These are phyloP conservation scores for Boletus semigastroideus DNA, from an alignment of 1,284 basidiomycete genomes.

Conservation along the genomic window DNA sequence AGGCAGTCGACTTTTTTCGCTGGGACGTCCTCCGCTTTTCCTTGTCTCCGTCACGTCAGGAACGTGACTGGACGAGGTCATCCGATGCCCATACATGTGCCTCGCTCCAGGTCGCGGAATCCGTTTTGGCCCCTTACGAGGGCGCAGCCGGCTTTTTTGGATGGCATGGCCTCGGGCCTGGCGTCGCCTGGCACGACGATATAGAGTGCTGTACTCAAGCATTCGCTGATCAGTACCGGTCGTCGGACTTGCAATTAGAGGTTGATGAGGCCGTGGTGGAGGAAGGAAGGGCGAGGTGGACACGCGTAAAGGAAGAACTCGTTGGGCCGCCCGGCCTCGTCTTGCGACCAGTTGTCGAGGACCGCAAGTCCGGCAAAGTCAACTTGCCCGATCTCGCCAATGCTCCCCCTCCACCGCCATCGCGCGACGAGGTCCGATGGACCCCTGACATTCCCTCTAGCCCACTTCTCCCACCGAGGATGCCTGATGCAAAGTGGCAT, in stretches of 20 bases:
- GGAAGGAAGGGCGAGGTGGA: constrained; percentile 23
- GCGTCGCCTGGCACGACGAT: neutral
- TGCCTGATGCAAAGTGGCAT: neutral
- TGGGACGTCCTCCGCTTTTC: constrained; percentile 18
- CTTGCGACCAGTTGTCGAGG: constrained; percentile 6
- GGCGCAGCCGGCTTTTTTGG: constrained; percentile 31
- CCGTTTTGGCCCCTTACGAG: constrained; percentile 24
- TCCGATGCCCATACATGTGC: neutral
- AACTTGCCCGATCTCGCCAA: neutral
- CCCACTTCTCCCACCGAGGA: neutral
- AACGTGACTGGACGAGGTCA: neutral
- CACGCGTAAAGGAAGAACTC: constrained; percentile 18
- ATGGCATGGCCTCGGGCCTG: constrained; percentile 27
- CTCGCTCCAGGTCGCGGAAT: constrained; percentile 22
- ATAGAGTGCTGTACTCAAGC: neutral
- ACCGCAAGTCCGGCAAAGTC: constrained; percentile 1
- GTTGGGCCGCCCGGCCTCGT: constrained; percentile 23
- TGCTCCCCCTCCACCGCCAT: neutral
- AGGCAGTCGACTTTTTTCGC: constrained; percentile 29
- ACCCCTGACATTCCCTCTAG: constrained; percentile 10
- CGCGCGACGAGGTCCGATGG: constrained; percentile 13
- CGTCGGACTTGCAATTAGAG: constrained; percentile 4
- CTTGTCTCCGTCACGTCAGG: neutral
- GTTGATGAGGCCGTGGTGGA: constrained; percentile 28
- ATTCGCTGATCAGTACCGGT: neutral